Evolutionary conservation across 306 rosid species (phyloP), one percentile per base, ranked within the genome.

Genomic region (Hippophae rhamnoides): DNA sequence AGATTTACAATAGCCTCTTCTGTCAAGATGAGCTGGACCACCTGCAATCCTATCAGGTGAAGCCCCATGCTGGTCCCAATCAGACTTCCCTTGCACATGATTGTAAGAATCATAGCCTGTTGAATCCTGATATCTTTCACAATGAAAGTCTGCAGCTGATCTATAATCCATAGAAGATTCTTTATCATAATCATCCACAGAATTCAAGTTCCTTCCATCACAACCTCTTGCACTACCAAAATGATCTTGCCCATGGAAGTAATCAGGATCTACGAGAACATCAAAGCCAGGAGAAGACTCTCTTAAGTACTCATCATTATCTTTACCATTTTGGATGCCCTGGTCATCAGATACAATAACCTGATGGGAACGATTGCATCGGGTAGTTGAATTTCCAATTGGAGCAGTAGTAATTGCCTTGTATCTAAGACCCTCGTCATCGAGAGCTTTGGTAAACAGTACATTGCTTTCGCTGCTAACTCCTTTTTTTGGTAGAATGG

Each of bases 281-380:
- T 93, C 99, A 72, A 93, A 93, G 27, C 99, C 99, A 56, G 99
- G 99, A 55, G 99, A 93, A 6, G 97, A 88, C 70, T 93, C 99
- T 78, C 86, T 83, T 71, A 88, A 69, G 44, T 76, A 75, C 78
- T 93, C 99, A 57, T 93, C 99, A 42, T 64, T 74, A 68, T 93
- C 97, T 79, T 86, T 93, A 54, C 95, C 96, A 61, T 85, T 85
- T 38, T 69, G 96, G 61, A 87, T 78, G 57, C 76, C 77, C 62
- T 80, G 83, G 74, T 92, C 87, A 56, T 84, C 93, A 8, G 77
- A 64, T 58, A 78, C 76, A 72, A 64, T 81, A 57, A 70, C 77
- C 61, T 69, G 90, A 60, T 68, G 76, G 42, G 47, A 57, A 59
- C 74, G 94, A 68, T 56, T 82, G 49, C 77, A 42, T 60, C 78